Evolutionary conservation across 129 eudicot genomes (phyloP), one percentile per base, ranked within the genome.

Genomic region (Lactuca saligna): DNA sequence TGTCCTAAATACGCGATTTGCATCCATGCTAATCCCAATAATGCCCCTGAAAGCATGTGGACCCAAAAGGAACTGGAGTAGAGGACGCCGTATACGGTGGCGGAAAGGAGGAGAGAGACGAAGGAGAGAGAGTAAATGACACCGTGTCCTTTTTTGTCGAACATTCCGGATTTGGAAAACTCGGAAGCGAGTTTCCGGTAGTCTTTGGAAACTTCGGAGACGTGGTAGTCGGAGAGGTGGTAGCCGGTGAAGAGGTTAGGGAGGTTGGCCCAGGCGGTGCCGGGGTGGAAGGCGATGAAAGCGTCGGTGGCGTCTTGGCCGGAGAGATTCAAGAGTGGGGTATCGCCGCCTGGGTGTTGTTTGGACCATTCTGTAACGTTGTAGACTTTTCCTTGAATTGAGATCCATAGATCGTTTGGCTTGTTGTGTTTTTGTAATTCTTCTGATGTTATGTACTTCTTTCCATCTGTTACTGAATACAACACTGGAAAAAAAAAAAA

Each of bases 221-320:
- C 86, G 44, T 75, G 57, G 81, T 78, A 89, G 69, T 92, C 90
- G 37, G 68, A 55, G 44, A 92, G 54, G 73, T 86, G 71, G 70
- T 82, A 88, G 65, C 96, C 98, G 0, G 91, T 92, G 75, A 82
- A 92, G 61, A 82, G 79, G 35, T 75, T 81, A 72, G 84, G 89
- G 0, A 92, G 95, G 58, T 76, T 67, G 46, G 84, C 69, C 96
- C 96, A 92, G 11, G 96, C 91, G 5, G 86, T 35, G 8, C 91
- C 96, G 0, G 96, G 98, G 74, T 92, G 98, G 42, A 86, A 92
- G 20, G 98, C 98, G 41, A 92, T 86, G 81, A 92, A 92, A 1
- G 98, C 96, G 72, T 92, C 98, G 1, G 96, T 89, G 3, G 77
- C 98, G 35, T 92, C 98, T 62, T 92, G 89, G 17, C 98, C 98